These are phyloP conservation scores for Aurantiochytrium sp. DNA, from an alignment of 108 stramenopile genomes.

Conservation along the genomic window DNA sequence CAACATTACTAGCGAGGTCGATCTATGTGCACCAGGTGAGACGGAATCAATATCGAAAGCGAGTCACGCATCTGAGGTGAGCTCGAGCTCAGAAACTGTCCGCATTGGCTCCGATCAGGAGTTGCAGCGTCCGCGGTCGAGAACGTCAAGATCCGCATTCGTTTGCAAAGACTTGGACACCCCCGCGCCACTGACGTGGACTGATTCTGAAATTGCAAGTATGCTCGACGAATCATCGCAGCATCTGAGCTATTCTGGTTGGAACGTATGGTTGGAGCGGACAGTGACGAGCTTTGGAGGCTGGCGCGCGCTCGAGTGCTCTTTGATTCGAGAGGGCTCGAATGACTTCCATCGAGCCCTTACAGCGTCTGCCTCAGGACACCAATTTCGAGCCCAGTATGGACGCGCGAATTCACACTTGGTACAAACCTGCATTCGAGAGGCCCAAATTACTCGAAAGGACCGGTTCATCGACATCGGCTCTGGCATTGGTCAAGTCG, in stretches of 20 bases:
- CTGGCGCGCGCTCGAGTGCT: not conserved
- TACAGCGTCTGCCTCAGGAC: not conserved
- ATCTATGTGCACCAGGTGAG: too few relatives aligned
- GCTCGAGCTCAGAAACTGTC: too few relatives aligned
- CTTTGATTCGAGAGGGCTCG: not conserved
- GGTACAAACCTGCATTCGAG: not conserved
- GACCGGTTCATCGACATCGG: slow-evolving; percentile 12
- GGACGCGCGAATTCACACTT: not conserved
- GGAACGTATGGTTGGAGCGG: not conserved
- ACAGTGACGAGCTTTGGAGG: not conserved
- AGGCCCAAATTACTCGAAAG: not conserved
- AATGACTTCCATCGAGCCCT: not conserved
- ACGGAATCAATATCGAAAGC: too few relatives aligned
- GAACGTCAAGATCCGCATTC: too few relatives aligned
- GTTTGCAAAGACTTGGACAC: too few relatives aligned
- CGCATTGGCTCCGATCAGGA: too few relatives aligned
- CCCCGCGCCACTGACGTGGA: too few relatives aligned
- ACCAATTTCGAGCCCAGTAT: not conserved
- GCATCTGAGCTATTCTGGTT: not conserved
- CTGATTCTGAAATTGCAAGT: too few relatives aligned
- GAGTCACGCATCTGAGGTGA: too few relatives aligned
- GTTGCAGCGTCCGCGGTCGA: too few relatives aligned
- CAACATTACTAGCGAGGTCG: too few relatives aligned
- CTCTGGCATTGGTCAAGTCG: not conserved
- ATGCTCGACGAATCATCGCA: not conserved